Conservation (phyloP, 2,329 filamentous ascomycete species). For the Aquanectria penicillioides region DNA sequence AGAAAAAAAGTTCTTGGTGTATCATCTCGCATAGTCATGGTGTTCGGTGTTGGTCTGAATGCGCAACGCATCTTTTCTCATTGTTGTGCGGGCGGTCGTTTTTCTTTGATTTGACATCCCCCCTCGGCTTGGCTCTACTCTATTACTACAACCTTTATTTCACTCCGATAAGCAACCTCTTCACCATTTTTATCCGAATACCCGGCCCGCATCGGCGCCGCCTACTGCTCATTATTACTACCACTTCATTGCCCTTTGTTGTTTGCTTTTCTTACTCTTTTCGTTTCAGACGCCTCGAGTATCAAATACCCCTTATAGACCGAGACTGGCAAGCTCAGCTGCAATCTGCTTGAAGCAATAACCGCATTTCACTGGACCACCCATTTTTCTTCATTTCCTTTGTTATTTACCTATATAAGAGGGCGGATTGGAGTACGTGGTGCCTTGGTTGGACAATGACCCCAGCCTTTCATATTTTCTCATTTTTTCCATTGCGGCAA, state of each 20-base stretch:
- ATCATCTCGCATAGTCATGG: slow-evolving; percentile 41
- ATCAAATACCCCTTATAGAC: slow-evolving; percentile 53
- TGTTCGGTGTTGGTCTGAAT: slow-evolving; percentile 43
- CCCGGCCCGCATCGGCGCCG: slow-evolving; percentile 38
- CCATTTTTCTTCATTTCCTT: slow-evolving; percentile 45
- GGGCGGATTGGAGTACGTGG: slow-evolving; percentile 39
- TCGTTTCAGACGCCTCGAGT: slow-evolving; percentile 42
- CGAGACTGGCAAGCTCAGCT: slow-evolving; percentile 45
- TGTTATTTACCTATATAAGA: slow-evolving; percentile 34
- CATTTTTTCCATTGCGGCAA: slow-evolving; percentile 27
- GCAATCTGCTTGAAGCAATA: slow-evolving; percentile 44
- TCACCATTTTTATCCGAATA: slow-evolving; percentile 40
- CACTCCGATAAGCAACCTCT: slow-evolving; percentile 38
- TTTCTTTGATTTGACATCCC: slow-evolving; percentile 37
- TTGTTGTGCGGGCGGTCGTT: slow-evolving; percentile 34
- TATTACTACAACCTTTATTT: slow-evolving; percentile 36
- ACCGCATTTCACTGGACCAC: slow-evolving; percentile 40
- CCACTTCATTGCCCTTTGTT: slow-evolving; percentile 32
- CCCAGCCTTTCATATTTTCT: slow-evolving; percentile 30
- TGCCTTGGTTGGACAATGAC: slow-evolving; percentile 37
- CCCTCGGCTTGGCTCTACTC: slow-evolving; percentile 36
- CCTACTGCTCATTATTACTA: slow-evolving; percentile 36
- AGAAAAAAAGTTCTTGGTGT: slow-evolving; percentile 38
- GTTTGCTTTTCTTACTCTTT: slow-evolving; percentile 36
- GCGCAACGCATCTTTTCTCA: slow-evolving; percentile 28